Evolutionary conservation across 768 basidiomycete genomes (phyloP).

Genomic region (Trametes sanguinea): DNA sequence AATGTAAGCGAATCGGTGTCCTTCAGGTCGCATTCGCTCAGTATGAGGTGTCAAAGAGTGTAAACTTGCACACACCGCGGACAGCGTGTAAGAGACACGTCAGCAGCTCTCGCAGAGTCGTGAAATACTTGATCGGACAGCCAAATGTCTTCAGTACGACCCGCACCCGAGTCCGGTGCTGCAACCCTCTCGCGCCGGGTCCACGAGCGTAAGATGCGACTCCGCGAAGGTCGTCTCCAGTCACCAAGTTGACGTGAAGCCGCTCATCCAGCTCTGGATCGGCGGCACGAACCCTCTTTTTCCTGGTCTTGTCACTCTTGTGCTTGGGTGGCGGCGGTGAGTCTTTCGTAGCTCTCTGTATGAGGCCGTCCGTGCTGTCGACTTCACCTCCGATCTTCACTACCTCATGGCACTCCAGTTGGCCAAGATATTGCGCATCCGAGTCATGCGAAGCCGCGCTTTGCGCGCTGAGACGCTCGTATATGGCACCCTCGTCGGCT

Average conservation of each 20-base stretch:
- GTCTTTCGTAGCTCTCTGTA: not conserved
- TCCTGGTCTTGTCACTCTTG: not conserved
- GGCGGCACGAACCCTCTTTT: not conserved
- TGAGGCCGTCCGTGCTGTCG: not conserved
- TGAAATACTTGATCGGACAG: not conserved
- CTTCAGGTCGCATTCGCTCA: not conserved
- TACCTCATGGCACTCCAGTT: not conserved
- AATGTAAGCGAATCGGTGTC: not conserved
- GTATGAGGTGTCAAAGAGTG: not conserved
- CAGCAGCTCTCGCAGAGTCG: not conserved
- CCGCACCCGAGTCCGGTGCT: not conserved
- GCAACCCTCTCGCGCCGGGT: not conserved
- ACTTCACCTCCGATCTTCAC: not conserved
- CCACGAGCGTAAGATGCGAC: not conserved
- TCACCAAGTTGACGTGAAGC: not conserved
- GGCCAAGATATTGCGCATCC: not conserved
- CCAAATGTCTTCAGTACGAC: not conserved
- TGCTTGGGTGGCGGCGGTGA: not conserved
- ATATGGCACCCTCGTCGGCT: not conserved
- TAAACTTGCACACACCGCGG: not conserved
- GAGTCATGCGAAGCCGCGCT: not conserved
- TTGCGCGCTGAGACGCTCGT: not conserved
- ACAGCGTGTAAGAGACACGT: not conserved
- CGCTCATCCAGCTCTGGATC: not conserved
- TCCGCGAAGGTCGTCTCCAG: not conserved